phyloP scores from a whole-genome alignment of 768 basidiomycete genomes.

The Boletus reticulatus region DNA sequence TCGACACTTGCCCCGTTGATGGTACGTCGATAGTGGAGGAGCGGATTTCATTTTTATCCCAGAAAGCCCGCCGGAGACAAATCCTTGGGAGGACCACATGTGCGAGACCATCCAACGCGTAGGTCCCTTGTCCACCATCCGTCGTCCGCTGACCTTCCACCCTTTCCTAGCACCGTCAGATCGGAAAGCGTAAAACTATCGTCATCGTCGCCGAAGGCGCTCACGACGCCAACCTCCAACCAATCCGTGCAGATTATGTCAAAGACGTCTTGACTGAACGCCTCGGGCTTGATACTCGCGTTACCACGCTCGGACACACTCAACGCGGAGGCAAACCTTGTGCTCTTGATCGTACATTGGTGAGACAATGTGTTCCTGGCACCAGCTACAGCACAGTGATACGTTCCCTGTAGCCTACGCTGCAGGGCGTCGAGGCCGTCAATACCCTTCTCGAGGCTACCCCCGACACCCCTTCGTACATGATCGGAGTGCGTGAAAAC shows the following conservation, averaged over 20 bases:
- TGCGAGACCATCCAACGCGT: conserved; percentile 83
- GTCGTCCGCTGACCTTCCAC: neutral
- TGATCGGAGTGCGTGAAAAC: conserved; percentile 96
- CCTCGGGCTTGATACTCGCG: conserved; percentile 90
- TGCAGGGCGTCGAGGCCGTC: conserved; percentile 96
- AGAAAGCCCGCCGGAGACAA: conserved; percentile 75
- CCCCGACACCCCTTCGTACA: conserved; percentile 91
- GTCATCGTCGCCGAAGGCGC: conserved; percentile 99
- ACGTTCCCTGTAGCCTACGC: conserved; percentile 65
- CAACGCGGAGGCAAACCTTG: conserved; percentile 95
- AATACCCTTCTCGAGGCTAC: conserved; percentile 82
- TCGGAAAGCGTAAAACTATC: conserved; percentile 97
- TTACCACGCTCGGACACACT: conserved; percentile 95
- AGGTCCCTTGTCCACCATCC: conserved; percentile 23
- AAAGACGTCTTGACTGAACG: conserved; percentile 85
- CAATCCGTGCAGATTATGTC: conserved; percentile 90
- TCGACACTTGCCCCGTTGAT: conserved; percentile 8
- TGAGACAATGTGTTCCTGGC: conserved; percentile 33
- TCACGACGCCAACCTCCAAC: conserved; percentile 80
- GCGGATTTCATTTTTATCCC: conserved; percentile 99
- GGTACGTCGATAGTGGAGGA: conserved; percentile 54
- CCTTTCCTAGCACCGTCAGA: conserved; percentile 68
- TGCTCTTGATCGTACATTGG: conserved; percentile 90
- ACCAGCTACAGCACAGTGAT: conserved; percentile 1
- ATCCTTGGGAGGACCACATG: conserved; percentile 75